Evolutionary conservation across 768 basidiomycete genomes (phyloP).

Genomic region (Pulveroboletus sp.): DNA sequence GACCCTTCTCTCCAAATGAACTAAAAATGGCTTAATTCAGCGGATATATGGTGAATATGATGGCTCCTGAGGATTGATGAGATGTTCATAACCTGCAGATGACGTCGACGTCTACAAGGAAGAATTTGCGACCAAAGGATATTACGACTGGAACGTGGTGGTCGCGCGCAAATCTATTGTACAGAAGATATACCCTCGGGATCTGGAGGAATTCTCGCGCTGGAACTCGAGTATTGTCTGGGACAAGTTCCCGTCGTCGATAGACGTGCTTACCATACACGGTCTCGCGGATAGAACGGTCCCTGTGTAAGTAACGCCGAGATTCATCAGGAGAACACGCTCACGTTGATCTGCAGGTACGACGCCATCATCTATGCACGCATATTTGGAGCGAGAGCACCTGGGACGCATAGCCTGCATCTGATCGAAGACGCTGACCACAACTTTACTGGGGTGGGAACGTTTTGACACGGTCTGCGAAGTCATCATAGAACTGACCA

Average conservation of each 20-base stretch:
- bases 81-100: conserved; percentile 18
- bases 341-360: conserved; percentile 40
- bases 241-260: conserved; percentile 56
- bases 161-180: conserved; percentile 61
- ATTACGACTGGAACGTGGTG: conserved; percentile 54
- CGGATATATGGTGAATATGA: conserved; percentile 25
- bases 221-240: conserved; percentile 69
- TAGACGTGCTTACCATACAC: conserved; percentile 73
- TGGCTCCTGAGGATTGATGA: not conserved
- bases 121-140: conserved; percentile 52
- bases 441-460: conserved; percentile 59
- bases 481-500: conserved; percentile 1
- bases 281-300: conserved; percentile 68
- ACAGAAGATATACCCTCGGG: conserved; percentile 51
- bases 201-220: conserved; percentile 54
- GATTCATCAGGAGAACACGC: not conserved
- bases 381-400: conserved; percentile 48
- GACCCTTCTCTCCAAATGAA: not conserved
- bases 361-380: conserved; percentile 69
- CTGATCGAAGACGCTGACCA: conserved; percentile 74
- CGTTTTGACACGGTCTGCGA: not conserved
- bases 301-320: conserved; percentile 50
- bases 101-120: conserved; percentile 37
- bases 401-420: conserved; percentile 69
- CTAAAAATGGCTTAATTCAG: conserved; percentile 12